These are phyloP conservation scores for Fermentozyma sake DNA, from an alignment of 1,139 yeast genomes.

Conservation along the genomic window DNA sequence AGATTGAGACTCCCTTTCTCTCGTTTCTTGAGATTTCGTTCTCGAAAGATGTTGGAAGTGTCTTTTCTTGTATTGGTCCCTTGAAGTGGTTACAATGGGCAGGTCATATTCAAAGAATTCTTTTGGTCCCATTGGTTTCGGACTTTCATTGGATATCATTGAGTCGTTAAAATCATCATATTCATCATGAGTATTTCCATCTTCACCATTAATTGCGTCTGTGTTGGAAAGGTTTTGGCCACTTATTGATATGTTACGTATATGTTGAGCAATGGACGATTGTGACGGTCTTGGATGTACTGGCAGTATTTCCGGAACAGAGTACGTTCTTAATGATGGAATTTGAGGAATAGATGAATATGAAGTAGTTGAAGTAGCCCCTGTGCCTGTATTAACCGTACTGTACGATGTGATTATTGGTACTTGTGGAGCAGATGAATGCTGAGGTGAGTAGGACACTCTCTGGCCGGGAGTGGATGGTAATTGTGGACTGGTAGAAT, in stretches of 20 bases:
- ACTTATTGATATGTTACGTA: neutral
- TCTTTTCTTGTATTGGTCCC: too few relatives aligned
- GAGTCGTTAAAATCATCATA: slow-evolving; percentile 7
- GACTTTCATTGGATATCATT: slow-evolving; percentile 19
- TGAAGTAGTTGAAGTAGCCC: too few relatives aligned
- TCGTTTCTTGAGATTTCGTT: slow-evolving; percentile 8
- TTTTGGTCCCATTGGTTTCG: slow-evolving; percentile 43
- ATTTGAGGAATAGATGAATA: too few relatives aligned
- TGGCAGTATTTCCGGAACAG: neutral
- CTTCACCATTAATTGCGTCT: too few relatives aligned
- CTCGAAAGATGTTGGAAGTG: slow-evolving; percentile 12
- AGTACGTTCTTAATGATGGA: neutral
- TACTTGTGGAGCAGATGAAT: too few relatives aligned
- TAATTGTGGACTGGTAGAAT: too few relatives aligned
- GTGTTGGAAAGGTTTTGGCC: neutral
- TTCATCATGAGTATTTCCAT: neutral
- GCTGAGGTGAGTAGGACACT: too few relatives aligned
- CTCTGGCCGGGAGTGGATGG: too few relatives aligned
- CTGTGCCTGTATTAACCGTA: too few relatives aligned
- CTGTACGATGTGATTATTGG: too few relatives aligned
- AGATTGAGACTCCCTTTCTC: too few relatives aligned
- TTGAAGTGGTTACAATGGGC: too few relatives aligned
- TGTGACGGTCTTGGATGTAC: slow-evolving; percentile 2
- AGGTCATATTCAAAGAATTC: slow-evolving; percentile 33
- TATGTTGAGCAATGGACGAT: slow-evolving; percentile 1